A percentile compares a stretch with the other conserved stretches of the same genome.
These are phyloP conservation scores for Fistulifera solaris DNA, from an alignment of 108 stramenopile genomes.

Conservation along the genomic window DNA sequence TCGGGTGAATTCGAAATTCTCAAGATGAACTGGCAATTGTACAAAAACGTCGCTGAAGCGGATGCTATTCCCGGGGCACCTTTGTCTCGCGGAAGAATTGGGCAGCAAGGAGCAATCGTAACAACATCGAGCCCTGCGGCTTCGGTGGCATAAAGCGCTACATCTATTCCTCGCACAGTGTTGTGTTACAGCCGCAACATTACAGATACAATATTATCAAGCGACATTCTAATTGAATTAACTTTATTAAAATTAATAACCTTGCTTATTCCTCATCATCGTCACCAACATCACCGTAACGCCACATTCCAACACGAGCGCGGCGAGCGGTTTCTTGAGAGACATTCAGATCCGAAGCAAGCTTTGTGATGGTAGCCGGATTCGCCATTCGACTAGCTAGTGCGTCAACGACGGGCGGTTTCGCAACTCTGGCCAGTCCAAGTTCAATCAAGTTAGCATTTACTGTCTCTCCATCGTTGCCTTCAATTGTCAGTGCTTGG, in stretches of 20 bases:
- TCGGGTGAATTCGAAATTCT: slow-evolving; percentile 77
- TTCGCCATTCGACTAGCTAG: slow-evolving; percentile 47
- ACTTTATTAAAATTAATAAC: too few relatives aligned
- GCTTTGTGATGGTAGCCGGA: slow-evolving; percentile 35
- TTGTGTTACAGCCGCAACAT: too few relatives aligned
- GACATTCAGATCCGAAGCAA: slow-evolving; percentile 48
- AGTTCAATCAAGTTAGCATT: slow-evolving; percentile 62
- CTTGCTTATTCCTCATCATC: slow-evolving; percentile 34
- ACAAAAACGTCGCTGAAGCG: slow-evolving; percentile 59
- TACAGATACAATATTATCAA: too few relatives aligned
- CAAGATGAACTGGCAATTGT: slow-evolving; percentile 78
- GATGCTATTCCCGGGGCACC: slow-evolving; percentile 72
- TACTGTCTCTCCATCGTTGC: slow-evolving; percentile 39
- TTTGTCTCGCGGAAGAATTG: slow-evolving; percentile 51
- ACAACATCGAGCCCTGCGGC: slow-evolving; percentile 1
- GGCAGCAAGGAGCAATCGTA: slow-evolving; percentile 67
- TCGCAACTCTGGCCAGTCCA: slow-evolving; percentile 69
- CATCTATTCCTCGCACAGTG: too few relatives aligned
- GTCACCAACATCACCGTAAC: slow-evolving; percentile 86
- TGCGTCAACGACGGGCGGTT: slow-evolving; percentile 32
- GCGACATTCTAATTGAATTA: too few relatives aligned
- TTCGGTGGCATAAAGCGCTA: not conserved
- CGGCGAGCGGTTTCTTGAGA: slow-evolving; percentile 66
- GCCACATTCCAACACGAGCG: slow-evolving; percentile 80
- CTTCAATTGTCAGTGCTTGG: slow-evolving; percentile 42